phyloP scores from a whole-genome alignment of 1,284 basidiomycete genomes.

The Naganishia albida region DNA sequence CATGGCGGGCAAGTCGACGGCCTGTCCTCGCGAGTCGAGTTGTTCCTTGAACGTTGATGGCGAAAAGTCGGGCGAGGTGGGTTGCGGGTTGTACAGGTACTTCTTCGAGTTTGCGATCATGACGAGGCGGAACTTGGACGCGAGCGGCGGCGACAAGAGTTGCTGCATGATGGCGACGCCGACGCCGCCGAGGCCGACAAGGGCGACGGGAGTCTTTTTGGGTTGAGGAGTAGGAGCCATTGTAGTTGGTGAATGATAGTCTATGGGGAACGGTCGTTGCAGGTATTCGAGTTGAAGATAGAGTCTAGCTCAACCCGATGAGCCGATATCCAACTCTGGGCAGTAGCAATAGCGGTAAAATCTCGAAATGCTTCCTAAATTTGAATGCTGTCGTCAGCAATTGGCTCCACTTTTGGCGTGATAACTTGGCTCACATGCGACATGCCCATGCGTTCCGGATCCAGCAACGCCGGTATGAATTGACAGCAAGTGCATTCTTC shows the following conservation, averaged over 20 bases:
- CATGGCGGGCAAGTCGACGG: constrained; percentile 55
- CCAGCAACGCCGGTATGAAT: too few species aligned
- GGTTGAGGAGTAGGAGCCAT: constrained; percentile 11
- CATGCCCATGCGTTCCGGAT: too few species aligned
- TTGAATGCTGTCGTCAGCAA: too few species aligned
- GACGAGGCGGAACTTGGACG: constrained; percentile 68
- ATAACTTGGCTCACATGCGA: too few species aligned
- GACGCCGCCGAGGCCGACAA: constrained; percentile 85
- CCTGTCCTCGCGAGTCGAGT: constrained; percentile 48
- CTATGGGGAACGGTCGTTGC: neutral
- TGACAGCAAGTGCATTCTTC: too few species aligned
- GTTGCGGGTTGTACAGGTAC: constrained; percentile 58
- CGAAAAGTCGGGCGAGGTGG: constrained; percentile 50
- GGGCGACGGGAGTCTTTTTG: constrained; percentile 60
- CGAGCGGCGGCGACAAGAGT: constrained; percentile 65
- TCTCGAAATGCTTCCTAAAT: too few species aligned
- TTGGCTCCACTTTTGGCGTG: too few species aligned
- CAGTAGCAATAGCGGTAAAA: too few species aligned
- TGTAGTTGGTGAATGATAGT: neutral
- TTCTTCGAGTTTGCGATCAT: constrained; percentile 75
- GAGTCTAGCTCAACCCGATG: too few species aligned
- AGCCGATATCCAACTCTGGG: neutral
- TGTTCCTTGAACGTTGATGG: constrained; percentile 45
- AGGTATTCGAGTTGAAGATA: neutral
- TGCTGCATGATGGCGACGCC: constrained; percentile 74